Percentiles rank a stretch among this genome's conserved stretches.
Conservation (phyloP, 192 early-diverging fungal genomes). For the Linnemannia exigua region DNA sequence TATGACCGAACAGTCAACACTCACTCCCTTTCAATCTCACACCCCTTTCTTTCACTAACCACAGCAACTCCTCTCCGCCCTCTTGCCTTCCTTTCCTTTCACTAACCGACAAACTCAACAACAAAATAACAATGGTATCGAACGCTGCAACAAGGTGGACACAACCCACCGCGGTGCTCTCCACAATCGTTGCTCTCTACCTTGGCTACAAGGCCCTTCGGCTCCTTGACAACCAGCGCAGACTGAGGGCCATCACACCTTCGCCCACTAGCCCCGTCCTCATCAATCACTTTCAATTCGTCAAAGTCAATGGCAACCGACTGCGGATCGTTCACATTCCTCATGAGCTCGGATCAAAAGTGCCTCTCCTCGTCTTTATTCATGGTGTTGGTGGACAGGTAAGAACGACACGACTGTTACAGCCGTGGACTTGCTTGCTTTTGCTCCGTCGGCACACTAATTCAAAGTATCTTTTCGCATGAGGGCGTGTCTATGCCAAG, state of each 20-base stretch:
- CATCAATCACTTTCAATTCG: conserved; percentile 59
- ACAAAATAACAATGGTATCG: not conserved
- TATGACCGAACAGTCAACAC: not conserved
- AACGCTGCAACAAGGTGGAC: conserved; percentile 9
- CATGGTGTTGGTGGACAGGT: conserved; percentile 74
- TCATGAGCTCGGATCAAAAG: conserved; percentile 65
- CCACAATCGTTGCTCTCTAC: conserved; percentile 36
- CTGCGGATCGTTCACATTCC: conserved; percentile 69
- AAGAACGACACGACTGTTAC: conserved; percentile 1
- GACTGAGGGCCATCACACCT: conserved; percentile 11
- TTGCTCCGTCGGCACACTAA: not conserved
- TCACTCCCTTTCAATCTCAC: not conserved
- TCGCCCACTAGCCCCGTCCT: conserved; percentile 45
- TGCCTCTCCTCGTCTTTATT: conserved; percentile 69
- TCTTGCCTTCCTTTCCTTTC: no score
- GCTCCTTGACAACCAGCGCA: conserved; percentile 7
- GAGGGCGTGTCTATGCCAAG: not conserved
- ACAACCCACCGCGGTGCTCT: conserved; percentile 21
- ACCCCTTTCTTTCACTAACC: no score
- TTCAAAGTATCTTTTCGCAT: conserved; percentile 14
- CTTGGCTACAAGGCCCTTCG: conserved; percentile 30
- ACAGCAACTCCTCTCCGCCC: no score
- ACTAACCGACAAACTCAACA: not conserved
- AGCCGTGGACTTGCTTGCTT: not conserved
- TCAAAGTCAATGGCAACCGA: conserved; percentile 60